Evolutionary conservation across 441 rosid genomes (phyloP), one percentile per base, ranked within the genome.

Genomic region (Adansonia gregorii): DNA sequence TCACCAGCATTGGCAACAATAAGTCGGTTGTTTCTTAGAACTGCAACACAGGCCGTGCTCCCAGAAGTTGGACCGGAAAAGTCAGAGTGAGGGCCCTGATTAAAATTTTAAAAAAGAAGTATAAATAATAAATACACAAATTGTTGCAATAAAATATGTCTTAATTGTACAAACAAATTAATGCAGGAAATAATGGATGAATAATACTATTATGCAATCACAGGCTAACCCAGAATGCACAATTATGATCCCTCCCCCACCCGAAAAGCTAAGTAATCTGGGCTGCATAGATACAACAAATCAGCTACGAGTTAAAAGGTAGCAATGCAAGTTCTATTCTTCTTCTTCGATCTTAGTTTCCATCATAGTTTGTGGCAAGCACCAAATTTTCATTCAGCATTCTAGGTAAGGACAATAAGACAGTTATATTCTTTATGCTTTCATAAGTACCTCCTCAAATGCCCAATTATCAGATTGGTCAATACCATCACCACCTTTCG

Each of bases 1-100:
- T 94, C 98, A 45, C 98, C 98, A 55, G 98, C 98, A 87, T 94
- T 94, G 76, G 95, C 97, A 76, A 92, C 98, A 83, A 89, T 8
- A 72, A 94, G 86, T 72, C 88, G 93, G 76, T 86, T 91, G 85
- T 87, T 75, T 80, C 86, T 80, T 65, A 94, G 70, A 67, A 94
- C 78, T 69, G 92, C 95, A 79, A 90, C 94, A 76, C 97, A 92
- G 74, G 98, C 97, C 11, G 98, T 94, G 89, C 92, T 66, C 76
- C 98, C 98, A 82, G 83, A 92, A 73, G 82, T 88, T 49, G 98
- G 98, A 80, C 98, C 98, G 67, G 84, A 24, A 78, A 92, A 94
- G 78, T 92, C 97, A 85, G 98, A 93, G 82, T 91, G 99, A 78
- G 97, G 98, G 58, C 99, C 98, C 98, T 95, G 78, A 64, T 68